A percentile compares a stretch with the other conserved stretches of the same genome.
Evolutionary conservation across 2,329 filamentous ascomycete species (phyloP).

Genomic region (Orbilia quercus): DNA sequence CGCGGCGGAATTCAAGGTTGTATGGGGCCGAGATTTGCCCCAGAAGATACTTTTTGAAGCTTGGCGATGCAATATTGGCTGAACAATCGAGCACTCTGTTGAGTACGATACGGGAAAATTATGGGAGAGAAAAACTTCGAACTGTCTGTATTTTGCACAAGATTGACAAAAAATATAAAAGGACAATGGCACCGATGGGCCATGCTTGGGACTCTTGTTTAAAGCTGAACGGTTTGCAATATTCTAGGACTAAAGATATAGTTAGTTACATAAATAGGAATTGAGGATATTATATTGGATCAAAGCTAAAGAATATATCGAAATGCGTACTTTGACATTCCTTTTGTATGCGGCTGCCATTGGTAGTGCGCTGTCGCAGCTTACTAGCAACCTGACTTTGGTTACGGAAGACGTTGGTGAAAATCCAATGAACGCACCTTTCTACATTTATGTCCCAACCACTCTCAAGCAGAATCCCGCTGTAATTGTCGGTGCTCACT

Average conservation of each 20-base stretch:
- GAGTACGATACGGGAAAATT: conserved; percentile 8
- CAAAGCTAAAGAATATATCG: neutral
- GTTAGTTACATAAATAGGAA: no score
- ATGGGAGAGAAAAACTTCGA: no score
- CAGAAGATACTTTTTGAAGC: conserved; percentile 7
- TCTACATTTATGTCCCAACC: conserved; percentile 41
- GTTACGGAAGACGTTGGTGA: conserved; percentile 44
- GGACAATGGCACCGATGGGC: no score
- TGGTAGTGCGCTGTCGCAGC: conserved; percentile 31
- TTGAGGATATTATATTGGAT: no score
- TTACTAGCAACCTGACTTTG: conserved; percentile 32
- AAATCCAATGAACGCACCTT: conserved; percentile 39
- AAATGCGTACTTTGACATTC: conserved; percentile 38
- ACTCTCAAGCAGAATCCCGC: conserved; percentile 21
- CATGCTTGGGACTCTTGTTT: no score
- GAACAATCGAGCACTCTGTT: neutral
- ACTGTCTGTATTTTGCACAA: no score
- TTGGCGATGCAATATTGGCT: conserved; percentile 21
- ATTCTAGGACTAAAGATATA: no score
- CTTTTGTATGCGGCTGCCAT: conserved; percentile 20
- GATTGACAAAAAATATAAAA: no score
- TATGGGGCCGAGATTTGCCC: conserved; percentile 43
- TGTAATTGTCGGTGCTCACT: conserved; percentile 42
- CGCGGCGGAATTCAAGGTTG: conserved; percentile 42
- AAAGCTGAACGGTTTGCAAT: no score